These are phyloP conservation scores for Osmanthus fragrans DNA, from an alignment of 257 asterid species.

Conservation along the genomic window DNA sequence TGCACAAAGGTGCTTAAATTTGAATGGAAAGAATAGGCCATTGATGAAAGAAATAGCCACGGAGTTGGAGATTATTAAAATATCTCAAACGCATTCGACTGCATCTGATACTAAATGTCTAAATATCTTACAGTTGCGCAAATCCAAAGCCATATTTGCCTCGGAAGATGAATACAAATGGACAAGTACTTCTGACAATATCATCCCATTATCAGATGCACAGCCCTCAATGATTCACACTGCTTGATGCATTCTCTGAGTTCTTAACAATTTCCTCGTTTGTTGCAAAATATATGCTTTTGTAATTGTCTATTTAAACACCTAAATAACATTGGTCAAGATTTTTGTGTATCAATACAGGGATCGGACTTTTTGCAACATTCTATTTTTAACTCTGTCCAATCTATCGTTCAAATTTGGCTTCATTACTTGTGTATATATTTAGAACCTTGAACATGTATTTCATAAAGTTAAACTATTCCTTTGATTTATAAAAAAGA, in stretches of 20 bases:
- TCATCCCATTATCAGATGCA: neutral
- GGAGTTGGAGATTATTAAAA: neutral
- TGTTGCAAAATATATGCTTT: neutral
- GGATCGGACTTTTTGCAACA: no score
- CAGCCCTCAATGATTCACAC: neutral
- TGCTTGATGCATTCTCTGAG: neutral
- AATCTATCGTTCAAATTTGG: no score
- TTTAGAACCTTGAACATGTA: no score
- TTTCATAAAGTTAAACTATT: no score
- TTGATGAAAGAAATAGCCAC: neutral
- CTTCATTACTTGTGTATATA: no score
- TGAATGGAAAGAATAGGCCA: neutral
- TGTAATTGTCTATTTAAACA: neutral
- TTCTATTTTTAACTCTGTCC: no score
- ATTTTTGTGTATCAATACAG: no score
- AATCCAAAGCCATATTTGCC: neutral
- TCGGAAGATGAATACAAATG: neutral
- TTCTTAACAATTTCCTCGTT: neutral
- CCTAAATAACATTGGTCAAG: no score
- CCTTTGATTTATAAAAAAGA: no score
- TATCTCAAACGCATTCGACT: neutral
- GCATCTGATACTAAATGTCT: neutral
- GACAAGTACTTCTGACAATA: neutral
- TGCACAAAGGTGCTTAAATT: neutral
- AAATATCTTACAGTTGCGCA: neutral